Conservation (phyloP, 1,284 basidiomycete species). For the Rhodotorula sp. region DNA sequence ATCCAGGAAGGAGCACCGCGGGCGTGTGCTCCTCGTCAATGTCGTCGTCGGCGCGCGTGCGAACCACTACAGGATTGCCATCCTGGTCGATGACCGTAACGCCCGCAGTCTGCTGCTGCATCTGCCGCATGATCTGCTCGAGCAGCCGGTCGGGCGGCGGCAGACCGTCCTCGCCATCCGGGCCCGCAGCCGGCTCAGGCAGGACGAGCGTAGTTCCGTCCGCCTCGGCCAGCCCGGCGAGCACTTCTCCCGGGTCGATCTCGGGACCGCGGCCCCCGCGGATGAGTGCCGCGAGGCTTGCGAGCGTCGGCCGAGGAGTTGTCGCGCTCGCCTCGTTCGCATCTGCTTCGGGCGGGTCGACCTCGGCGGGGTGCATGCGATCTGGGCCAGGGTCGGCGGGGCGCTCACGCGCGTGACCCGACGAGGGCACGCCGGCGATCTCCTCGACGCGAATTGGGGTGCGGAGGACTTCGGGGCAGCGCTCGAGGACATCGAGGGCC, state of each 20-base stretch:
- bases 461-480: conserved; percentile 14
- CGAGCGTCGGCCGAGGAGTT: conserved; percentile 46
- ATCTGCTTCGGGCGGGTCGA: neutral
- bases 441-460: conserved; percentile 22
- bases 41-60: neutral
- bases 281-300: conserved; percentile 42
- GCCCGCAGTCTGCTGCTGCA: neutral
- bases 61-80: neutral
- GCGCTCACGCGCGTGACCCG: neutral
- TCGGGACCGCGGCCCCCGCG: neutral
- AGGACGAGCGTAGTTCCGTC: neutral
- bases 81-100: neutral
- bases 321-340: neutral
- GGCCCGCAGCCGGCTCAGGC: neutral
- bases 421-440: conserved; percentile 7
- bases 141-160: neutral
- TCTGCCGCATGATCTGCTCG: neutral
- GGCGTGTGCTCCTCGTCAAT: conserved; percentile 1
- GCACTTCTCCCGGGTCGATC: neutral
- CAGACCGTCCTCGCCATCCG: neutral
- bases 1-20: neutral
- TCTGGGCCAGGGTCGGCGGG: neutral
- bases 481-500: conserved; percentile 36
- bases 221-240: neutral
- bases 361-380: neutral